Evolutionary conservation across 768 basidiomycete genomes (phyloP).

Genomic region (Cantharellus anzutake): DNA sequence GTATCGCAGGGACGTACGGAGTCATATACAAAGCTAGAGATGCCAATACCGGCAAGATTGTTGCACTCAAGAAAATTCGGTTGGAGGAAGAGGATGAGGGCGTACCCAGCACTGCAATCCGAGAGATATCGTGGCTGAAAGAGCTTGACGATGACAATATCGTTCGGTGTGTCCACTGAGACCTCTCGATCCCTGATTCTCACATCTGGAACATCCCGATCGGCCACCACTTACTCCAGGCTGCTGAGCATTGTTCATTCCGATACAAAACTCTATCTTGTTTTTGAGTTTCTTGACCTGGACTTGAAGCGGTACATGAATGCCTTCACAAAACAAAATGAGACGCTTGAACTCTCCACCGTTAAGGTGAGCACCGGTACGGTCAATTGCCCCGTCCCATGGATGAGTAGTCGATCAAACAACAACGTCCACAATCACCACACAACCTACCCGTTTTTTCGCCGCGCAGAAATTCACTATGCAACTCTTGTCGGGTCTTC

Average conservation of each 20-base stretch:
- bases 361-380: constrained; percentile 46
- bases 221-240: constrained; percentile 23
- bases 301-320: constrained; percentile 98
- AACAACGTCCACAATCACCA: too few species aligned
- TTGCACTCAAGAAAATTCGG: constrained; percentile 96
- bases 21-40: constrained; percentile 97
- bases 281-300: constrained; percentile 93
- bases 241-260: constrained; percentile 91
- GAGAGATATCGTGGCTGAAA: constrained; percentile 93
- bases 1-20: constrained; percentile 70
- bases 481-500: constrained; percentile 76
- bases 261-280: constrained; percentile 92
- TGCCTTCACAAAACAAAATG: constrained; percentile 23
- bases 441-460: too few species aligned
- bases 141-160: constrained; percentile 94
- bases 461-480: constrained; percentile 74
- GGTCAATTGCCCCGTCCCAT: not conserved
- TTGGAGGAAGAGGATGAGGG: constrained; percentile 98
- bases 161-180: constrained; percentile 38
- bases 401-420: too few species aligned
- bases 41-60: constrained; percentile 54
- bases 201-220: not conserved
- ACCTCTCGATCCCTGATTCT: not conserved
- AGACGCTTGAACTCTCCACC: not conserved
- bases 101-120: constrained; percentile 92